Base-by-base conservation (phyloP, 306 rosid genomes). In the Glycine latifolia region DNA sequence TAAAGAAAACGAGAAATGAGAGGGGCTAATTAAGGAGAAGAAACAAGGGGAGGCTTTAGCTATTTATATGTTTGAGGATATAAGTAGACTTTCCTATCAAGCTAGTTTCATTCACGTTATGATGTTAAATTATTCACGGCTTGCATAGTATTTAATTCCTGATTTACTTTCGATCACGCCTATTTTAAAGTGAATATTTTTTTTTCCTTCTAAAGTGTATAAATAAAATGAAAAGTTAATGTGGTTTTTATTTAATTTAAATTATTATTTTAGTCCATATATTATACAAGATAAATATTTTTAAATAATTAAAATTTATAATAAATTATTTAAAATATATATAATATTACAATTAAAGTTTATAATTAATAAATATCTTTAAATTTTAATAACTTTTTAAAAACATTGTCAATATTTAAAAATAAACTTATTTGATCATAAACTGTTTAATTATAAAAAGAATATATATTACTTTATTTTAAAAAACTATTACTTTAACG, bases 41-140 rank as follows among this genome's bases (percentile, higher is more conserved):
- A 37, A 17, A 8, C 8, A 8, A 69, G 2, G 16, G 0, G 66
- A 54, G 83, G 82, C 73, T 76, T 75, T 76, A 31, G 83, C 63
- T 83, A 79, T 83, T 79, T 86, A 86, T 79, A 86, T 79, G 87
- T 79, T 86, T 55, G 77, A 79, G 76, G 72, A 9, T 63, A 77
- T 67, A 59, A 53, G 76, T 8, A 71, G 76, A 47, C 82, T 78
- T 82, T 84, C 82, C 76, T 62, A 62, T 76, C 79, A 71, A 75
- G 77, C 49, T 79, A 14, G 84, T 86, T 68, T 83, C 13, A 58
- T 79, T 79, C 52, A 47, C 73, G 67, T 67, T 72, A 56, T 9
- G 63, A 73, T 33, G 67, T 53, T 37, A 70, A 86, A 54, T 12
- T 75, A 79, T 86, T 79, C 68, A 79, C 77, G 79, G 74, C 5